Evolutionary conservation across 805 yeast genomes (phyloP), one percentile per base, ranked within the genome.

Genomic region (Hanseniaspora occidentalis): DNA sequence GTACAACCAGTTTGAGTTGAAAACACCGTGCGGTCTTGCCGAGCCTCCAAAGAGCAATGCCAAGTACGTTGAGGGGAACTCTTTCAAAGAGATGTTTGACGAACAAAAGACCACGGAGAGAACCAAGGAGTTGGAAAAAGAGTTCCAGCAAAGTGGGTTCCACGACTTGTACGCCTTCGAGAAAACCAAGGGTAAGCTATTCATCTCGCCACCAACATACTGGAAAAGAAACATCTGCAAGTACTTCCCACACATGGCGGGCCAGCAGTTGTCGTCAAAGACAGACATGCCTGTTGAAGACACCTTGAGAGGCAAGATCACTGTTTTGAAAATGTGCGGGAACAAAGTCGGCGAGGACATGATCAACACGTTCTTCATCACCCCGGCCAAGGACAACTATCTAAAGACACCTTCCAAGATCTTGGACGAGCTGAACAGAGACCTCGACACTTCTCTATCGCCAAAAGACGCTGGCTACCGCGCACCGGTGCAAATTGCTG

Each of bases 141-240:
- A 81, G 59, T 68, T 79, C 47, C 71, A 79, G 20, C 73, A 71
- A 47, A 76, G 84, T 21, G 78, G 82, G n/a, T 69, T 77, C 69
- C 71, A 74, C 46, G 80, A 78, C 44, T 66, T 78, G 53, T 73
- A 73, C 50, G 68, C 72, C 2, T 79, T 75, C 53, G 66, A 79
- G 37, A 79, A 79, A 49, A 83, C 89, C 2, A 72, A 77, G 29
- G 98, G 97, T 19, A 85, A 86, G 60, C 67, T 88, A 46, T 92
- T 86, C 64, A 64, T 70, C 14, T 73, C 95, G 0, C 97, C 97
- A 1, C 66, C 72, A n/a, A 73, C 86, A 1, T 79, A 73, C 50
- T 88, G 89, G 71, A 73, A 72, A 44, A 61, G 66, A 10, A 88
- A 82, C 6, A 79, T 72, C 52, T 69, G 96, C 0, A 61, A 75